phyloP scores from a whole-genome alignment of 768 basidiomycete genomes.

The Suillus subalutaceus region DNA sequence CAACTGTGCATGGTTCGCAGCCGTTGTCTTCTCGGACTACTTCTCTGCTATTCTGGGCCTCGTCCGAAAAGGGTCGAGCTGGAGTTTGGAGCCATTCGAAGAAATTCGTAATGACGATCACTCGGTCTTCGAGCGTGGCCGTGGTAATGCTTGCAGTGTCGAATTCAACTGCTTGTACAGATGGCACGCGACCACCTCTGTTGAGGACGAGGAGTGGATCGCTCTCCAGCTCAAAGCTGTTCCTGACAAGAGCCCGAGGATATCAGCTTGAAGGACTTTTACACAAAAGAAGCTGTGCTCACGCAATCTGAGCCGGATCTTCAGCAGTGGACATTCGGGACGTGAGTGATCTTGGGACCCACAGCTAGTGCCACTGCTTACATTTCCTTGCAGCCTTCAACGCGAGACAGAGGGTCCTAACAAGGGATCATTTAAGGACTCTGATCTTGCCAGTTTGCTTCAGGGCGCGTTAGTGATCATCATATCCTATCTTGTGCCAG shows the following conservation, averaged over 20 bases:
- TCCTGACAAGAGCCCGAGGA: slow-evolving; percentile 56
- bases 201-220: slow-evolving; percentile 74
- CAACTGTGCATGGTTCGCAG: slow-evolving; percentile 82
- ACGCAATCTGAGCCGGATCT: slow-evolving; percentile 47
- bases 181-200: slow-evolving; percentile 82
- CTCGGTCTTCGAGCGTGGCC: slow-evolving; percentile 72
- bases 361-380: slow-evolving; percentile 7
- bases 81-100: slow-evolving; percentile 77
- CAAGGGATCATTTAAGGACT: slow-evolving; percentile 57
- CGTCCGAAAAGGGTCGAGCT: slow-evolving; percentile 70
- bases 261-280: slow-evolving; percentile 54
- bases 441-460: slow-evolving; percentile 66
- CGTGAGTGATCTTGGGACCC: slow-evolving; percentile 38
- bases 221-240: slow-evolving; percentile 51
- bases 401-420: slow-evolving; percentile 55
- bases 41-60: slow-evolving; percentile 82
- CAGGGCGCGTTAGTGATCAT: slow-evolving; percentile 61
- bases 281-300: slow-evolving; percentile 41
- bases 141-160: slow-evolving; percentile 81
- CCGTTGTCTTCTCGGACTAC: slow-evolving; percentile 82
- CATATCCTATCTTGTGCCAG: background rate
- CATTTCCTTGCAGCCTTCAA: slow-evolving; percentile 45
- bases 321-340: slow-evolving; percentile 68
- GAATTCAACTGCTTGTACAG: slow-evolving; percentile 90
- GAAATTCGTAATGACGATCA: slow-evolving; percentile 70